Percentiles rank a stretch among this genome's conserved stretches.
These are phyloP conservation scores for Candida glaebosa DNA, from an alignment of 805 yeast species.

Conservation along the genomic window DNA sequence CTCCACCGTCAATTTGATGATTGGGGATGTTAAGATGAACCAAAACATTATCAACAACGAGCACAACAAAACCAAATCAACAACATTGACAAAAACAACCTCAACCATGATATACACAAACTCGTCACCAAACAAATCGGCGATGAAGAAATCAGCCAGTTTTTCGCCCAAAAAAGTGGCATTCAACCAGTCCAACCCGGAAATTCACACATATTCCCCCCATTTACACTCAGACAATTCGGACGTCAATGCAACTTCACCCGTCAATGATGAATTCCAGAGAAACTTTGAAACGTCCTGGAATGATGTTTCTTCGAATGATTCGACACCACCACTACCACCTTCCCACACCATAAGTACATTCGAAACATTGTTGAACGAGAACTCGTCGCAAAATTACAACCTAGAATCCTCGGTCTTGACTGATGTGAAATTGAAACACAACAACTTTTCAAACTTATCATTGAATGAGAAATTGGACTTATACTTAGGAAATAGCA, in stretches of 20 bases:
- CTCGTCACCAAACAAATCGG: conserved; percentile 32
- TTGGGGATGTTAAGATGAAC: neutral
- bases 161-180: conserved; percentile 39
- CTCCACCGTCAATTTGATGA: conserved; percentile 13
- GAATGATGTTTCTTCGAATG: conserved; percentile 13
- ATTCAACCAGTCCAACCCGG: conserved; percentile 26
- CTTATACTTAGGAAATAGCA: conserved; percentile 28
- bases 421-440: conserved; percentile 19
- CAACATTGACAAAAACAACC: neutral
- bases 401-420: conserved; percentile 11
- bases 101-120: neutral
- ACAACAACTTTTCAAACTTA: conserved; percentile 24
- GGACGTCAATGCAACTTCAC: neutral
- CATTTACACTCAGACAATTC: conserved; percentile 6
- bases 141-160: conserved; percentile 26
- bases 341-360: conserved; percentile 21
- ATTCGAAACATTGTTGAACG: conserved; percentile 8
- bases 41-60: conserved; percentile 1
- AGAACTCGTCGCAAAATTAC: conserved; percentile 7
- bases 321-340: conserved; percentile 25
- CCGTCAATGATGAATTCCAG: conserved; percentile 7
- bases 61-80: neutral
- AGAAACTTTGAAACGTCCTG: conserved; percentile 16
- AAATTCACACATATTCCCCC: conserved; percentile 27
- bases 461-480: conserved; percentile 45